These are phyloP conservation scores for Calonectria pteridis DNA, from an alignment of 2,329 filamentous ascomycete species.

Conservation along the genomic window DNA sequence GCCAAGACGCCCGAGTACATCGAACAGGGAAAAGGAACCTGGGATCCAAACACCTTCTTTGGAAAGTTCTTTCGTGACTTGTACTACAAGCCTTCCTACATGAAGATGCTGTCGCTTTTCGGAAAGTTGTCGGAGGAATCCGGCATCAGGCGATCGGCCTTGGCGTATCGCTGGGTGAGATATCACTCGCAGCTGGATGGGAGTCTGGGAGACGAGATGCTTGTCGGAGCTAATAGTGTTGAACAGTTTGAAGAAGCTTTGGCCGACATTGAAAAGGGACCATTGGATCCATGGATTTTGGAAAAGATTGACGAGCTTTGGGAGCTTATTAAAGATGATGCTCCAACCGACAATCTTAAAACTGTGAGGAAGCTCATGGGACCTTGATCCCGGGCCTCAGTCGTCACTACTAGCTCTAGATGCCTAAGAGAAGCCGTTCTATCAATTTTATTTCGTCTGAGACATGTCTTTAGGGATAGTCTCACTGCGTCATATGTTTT, in stretches of 20 bases:
- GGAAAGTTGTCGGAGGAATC: conserved; percentile 3
- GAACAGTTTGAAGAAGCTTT: conserved; percentile 1
- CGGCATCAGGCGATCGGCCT: not conserved
- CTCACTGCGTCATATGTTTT: too few species aligned
- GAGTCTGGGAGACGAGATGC: not conserved
- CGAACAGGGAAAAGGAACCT: not conserved
- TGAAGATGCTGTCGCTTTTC: conserved; percentile 1
- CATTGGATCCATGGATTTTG: not conserved
- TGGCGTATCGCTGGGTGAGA: conserved; percentile 14
- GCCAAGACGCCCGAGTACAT: conserved; percentile 9
- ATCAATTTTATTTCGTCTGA: too few species aligned
- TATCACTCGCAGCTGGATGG: conserved; percentile 3
- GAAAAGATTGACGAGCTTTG: conserved; percentile 1
- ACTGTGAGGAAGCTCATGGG: not conserved
- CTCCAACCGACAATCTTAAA: not conserved
- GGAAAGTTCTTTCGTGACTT: not conserved
- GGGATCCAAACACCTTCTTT: not conserved
- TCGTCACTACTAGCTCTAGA: too few species aligned
- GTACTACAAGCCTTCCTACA: conserved; percentile 12
- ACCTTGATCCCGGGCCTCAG: not conserved
- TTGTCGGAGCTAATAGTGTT: not conserved
- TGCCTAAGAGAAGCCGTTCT: too few species aligned
- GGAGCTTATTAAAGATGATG: conserved; percentile 2
- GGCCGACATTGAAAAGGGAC: conserved; percentile 1
- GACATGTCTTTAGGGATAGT: too few species aligned